Evolutionary conservation across 345 rosid genomes (phyloP).

Genomic region (Conringia planisiliqua): DNA sequence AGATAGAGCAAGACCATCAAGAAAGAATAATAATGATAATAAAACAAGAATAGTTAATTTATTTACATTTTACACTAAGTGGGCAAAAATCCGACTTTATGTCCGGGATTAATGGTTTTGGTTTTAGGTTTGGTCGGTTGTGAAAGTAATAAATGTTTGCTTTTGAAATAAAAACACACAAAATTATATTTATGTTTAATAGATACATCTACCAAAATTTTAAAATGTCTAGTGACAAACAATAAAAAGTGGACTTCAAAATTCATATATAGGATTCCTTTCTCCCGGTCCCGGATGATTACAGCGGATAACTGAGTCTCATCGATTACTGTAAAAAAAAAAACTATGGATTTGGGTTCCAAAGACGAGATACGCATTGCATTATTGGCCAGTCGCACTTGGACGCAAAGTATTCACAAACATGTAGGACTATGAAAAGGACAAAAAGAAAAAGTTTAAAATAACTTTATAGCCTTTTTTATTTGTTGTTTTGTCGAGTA

Average conservation of each 20-base stretch:
- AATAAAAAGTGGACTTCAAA: background rate
- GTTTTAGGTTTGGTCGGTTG: background rate
- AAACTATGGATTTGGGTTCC: background rate
- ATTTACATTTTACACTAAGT: background rate
- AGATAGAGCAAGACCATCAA: background rate
- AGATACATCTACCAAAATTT: background rate
- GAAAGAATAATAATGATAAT: background rate
- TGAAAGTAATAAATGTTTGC: background rate
- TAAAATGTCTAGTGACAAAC: background rate
- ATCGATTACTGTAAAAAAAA: background rate
- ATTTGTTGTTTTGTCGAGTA: background rate
- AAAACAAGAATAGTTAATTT: background rate
- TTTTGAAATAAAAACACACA: no score
- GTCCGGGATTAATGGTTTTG: background rate
- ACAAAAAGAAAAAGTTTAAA: background rate
- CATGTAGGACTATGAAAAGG: background rate
- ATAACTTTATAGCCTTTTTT: background rate
- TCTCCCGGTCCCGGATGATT: background rate
- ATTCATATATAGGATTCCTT: background rate
- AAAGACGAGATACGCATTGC: background rate
- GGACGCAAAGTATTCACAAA: background rate
- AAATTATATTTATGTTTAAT: background rate
- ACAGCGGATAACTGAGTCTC: background rate
- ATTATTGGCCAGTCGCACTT: slow-evolving; percentile 12
- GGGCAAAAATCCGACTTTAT: background rate